Evolutionary conservation across 306 rosid genomes (phyloP).

Genomic region (Cucurbita ficifolia): DNA sequence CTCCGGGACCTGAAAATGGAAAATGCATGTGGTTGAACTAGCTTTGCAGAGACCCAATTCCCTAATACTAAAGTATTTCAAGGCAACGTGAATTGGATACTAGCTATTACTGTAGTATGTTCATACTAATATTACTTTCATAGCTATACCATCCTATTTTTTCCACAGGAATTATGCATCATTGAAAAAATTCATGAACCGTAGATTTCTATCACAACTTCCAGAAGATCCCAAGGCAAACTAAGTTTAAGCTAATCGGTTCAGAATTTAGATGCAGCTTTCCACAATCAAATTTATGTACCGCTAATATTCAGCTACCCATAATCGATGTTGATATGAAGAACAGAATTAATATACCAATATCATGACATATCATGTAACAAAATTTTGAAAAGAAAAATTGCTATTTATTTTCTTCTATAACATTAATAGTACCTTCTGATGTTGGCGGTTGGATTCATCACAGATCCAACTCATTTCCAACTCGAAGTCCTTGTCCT

Average conservation of each 20-base stretch:
- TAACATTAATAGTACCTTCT: conserved; percentile 38
- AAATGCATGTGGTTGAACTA: neutral
- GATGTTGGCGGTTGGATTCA: conserved; percentile 83
- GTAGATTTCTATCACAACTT: neutral
- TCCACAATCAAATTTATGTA: neutral
- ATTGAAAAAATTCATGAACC: neutral
- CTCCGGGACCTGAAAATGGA: conserved; percentile 54
- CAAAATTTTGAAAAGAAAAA: neutral
- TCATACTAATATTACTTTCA: neutral
- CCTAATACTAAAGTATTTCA: neutral
- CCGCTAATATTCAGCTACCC: conserved; percentile 1
- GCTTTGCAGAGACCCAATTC: neutral
- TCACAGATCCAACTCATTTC: conserved; percentile 99
- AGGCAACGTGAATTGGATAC: neutral
- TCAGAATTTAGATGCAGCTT: neutral
- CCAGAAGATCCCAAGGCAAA: neutral
- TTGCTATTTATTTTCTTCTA: neutral
- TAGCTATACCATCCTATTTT: neutral
- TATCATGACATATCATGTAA: neutral
- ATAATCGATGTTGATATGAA: neutral
- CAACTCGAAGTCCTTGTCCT: conserved; percentile 88
- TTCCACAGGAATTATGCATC: neutral
- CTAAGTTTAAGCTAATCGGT: neutral
- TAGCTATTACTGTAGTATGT: neutral
- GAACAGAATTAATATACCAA: neutral